These are phyloP conservation scores for Aspergillus terreus DNA, from an alignment of 2,329 filamentous ascomycete genomes.

Conservation along the genomic window DNA sequence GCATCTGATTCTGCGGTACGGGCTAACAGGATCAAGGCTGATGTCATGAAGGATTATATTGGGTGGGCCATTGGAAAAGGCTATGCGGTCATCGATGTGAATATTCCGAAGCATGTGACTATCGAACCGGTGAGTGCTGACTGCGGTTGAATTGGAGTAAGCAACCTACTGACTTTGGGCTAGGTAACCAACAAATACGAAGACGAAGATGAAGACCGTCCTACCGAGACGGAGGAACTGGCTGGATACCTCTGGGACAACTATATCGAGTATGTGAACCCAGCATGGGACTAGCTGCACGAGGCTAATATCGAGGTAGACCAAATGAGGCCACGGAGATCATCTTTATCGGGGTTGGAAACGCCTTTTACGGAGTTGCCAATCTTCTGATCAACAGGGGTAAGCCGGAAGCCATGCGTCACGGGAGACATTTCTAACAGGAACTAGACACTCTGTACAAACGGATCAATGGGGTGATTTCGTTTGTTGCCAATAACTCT, in stretches of 20 bases:
- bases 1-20: slow-evolving; percentile 8
- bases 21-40: slow-evolving; percentile 58
- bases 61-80: slow-evolving; percentile 74
- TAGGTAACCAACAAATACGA: slow-evolving; percentile 39
- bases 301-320: not conserved
- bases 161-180: slow-evolving; percentile 24
- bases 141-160: not conserved
- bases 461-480: slow-evolving; percentile 68
- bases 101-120: slow-evolving; percentile 75
- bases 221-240: slow-evolving; percentile 61
- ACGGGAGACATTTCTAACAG: not conserved
- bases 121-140: slow-evolving; percentile 53
- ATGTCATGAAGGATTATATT: slow-evolving; percentile 75
- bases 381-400: slow-evolving; percentile 74
- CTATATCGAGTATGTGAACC: slow-evolving; percentile 66
- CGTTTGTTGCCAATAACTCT: slow-evolving; percentile 72
- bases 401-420: slow-evolving; percentile 34
- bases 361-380: slow-evolving; percentile 79
- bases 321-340: slow-evolving; percentile 67
- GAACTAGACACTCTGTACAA: slow-evolving; percentile 56
- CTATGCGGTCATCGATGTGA: slow-evolving; percentile 86
- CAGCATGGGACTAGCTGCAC: slow-evolving; percentile 31
- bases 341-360: slow-evolving; percentile 84
- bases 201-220: slow-evolving; percentile 49
- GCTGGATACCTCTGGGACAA: slow-evolving; percentile 94